A percentile compares a stretch with the other conserved stretches of the same genome.
Evolutionary conservation across 768 basidiomycete species (phyloP).

Genomic region (Terana coerulea): DNA sequence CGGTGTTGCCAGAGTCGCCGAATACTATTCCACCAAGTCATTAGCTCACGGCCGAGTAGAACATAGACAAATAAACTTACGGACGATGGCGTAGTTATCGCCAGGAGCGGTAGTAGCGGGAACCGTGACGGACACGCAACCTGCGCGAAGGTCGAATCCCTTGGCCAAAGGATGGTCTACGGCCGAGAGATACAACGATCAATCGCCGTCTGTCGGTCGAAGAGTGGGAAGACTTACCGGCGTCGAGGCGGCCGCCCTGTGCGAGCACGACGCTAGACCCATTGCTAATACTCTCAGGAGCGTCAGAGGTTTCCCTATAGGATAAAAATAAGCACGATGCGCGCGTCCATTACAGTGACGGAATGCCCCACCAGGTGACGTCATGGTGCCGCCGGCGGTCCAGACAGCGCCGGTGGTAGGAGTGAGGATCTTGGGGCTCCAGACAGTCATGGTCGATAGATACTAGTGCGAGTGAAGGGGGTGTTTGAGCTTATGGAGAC

Average conservation of each 20-base stretch:
- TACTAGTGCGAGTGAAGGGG: neutral
- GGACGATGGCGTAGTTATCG: constrained; percentile 40
- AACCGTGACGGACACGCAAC: constrained; percentile 35
- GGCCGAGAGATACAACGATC: neutral
- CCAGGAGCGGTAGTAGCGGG: constrained; percentile 31
- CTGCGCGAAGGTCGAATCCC: constrained; percentile 38
- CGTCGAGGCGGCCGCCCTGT: constrained; percentile 35
- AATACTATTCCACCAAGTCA: constrained; percentile 33
- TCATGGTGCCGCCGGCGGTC: constrained; percentile 31
- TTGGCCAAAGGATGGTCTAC: constrained; percentile 41
- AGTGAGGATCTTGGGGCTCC: constrained; percentile 38
- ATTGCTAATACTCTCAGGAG: constrained; percentile 35
- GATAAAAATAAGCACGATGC: constrained; percentile 14
- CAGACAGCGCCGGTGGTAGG: constrained; percentile 34
- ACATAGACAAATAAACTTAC: constrained; percentile 37
- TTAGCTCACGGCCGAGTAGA: neutral
- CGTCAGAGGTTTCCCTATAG: constrained; percentile 36
- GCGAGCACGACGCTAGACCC: constrained; percentile 45
- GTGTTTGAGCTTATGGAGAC: too few species aligned
- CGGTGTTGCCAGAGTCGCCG: constrained; percentile 43
- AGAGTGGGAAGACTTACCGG: constrained; percentile 32
- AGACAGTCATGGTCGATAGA: constrained; percentile 23
- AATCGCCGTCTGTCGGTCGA: neutral
- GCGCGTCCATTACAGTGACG: neutral
- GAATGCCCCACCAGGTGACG: constrained; percentile 42